A percentile compares a stretch with the other conserved stretches of the same genome.
These are phyloP conservation scores for Chlamydomonas sp. DNA, from an alignment of 139 green algal genomes.

Conservation along the genomic window DNA sequence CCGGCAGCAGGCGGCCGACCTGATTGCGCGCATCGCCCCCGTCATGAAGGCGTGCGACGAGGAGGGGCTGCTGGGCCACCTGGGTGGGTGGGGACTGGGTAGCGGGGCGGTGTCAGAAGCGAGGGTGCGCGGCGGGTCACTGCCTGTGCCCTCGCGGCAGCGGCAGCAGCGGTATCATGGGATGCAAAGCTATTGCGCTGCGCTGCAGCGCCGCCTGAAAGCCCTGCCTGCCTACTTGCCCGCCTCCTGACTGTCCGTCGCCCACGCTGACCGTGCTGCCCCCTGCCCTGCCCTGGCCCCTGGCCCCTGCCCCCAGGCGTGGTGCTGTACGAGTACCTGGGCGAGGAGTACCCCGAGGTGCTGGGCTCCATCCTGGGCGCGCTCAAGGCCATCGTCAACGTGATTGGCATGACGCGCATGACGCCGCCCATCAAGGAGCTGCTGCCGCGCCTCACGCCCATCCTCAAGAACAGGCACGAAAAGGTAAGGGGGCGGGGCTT, in stretches of 20 bases:
- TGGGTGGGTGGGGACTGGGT: slow-evolving; percentile 64
- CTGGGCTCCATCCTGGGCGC: slow-evolving; percentile 96
- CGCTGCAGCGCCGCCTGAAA: not conserved
- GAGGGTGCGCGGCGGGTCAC: not conserved
- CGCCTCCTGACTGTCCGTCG: not conserved
- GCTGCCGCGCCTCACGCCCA: slow-evolving; percentile 96
- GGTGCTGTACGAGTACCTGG: slow-evolving; percentile 98
- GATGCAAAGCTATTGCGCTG: no score
- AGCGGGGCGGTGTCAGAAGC: not conserved
- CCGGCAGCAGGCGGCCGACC: slow-evolving; percentile 96
- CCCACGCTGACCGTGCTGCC: not conserved
- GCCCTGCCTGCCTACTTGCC: not conserved
- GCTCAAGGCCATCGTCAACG: slow-evolving; percentile 96
- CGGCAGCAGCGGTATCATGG: no score
- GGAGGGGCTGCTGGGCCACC: slow-evolving; percentile 96
- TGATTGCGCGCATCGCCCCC: slow-evolving; percentile 93
- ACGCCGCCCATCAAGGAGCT: slow-evolving; percentile 99
- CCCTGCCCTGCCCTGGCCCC: not conserved
- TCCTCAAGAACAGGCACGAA: slow-evolving; percentile 97
- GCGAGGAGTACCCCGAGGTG: slow-evolving; percentile 98
- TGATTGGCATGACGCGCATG: slow-evolving; percentile 99
- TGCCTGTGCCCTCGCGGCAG: not conserved
- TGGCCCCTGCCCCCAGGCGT: slow-evolving; percentile 67
- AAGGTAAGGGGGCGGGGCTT: slow-evolving; percentile 49
- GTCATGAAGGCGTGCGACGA: slow-evolving; percentile 96